Base-by-base conservation (phyloP, 1,139 yeast species). In the Candida albicans region DNA sequence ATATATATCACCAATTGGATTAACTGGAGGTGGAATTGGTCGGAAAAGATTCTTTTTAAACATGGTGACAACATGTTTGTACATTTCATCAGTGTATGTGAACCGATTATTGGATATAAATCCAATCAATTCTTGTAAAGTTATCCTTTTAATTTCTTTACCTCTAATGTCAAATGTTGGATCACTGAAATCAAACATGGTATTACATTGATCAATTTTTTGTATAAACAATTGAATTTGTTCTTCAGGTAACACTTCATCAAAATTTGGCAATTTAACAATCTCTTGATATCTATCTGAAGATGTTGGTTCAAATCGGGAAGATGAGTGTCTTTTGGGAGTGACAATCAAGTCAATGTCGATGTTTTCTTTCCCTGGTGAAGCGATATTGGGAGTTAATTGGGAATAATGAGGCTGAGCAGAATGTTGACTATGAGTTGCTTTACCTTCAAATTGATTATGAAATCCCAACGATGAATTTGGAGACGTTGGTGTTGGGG, bases 21-120 rank as follows among this genome's bases (percentile, higher is more conserved):
- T 93, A 35, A 91, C 96, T 1, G 98, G 98, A 0, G 99, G 99
- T 3, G 99, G 98, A 37, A 93, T 89, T 28, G 98, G 96, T 59
- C 99, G 81, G 65, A 93, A 90, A 44, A 93, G 74, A 66, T 93
- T 93, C 50, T 78, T 80, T 57, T 84, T 84, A 66, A 91, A 95
- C 98, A 93, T 93, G 29, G 79, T 79, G 36, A 91, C 91, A 45
- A 93, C 96, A 57, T 84, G 89, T 42, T 78, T 79, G 64, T 93
- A 93, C 86, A 93, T 88, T 54, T 86, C 93, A 52, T 90, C 96
- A 14, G 96, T 87, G 62, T 87, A 88, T 35, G 87, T 79, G 65
- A 91, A 84, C 54, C 96, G 76, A 54, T 87, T 85, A 42, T 82
- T 80, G 33, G 95, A 82, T 42, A 93, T 86, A 59, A 88, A 93